These are phyloP conservation scores for Tetragonia tetragonoides DNA, from an alignment of 148 eudicot species.

Conservation along the genomic window DNA sequence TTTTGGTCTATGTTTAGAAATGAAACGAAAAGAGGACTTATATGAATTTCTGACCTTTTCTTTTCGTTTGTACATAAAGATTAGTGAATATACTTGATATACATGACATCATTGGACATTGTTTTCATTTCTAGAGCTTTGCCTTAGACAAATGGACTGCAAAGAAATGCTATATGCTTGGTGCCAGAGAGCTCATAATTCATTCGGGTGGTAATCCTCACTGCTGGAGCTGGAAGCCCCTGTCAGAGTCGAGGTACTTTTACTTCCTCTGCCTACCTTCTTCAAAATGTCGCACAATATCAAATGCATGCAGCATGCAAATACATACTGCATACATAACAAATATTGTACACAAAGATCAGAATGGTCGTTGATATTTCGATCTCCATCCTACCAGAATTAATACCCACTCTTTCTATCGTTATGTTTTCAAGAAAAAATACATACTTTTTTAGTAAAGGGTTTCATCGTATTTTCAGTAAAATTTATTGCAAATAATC, in stretches of 20 bases:
- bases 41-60: background rate
- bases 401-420: too few species aligned
- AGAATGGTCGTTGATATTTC: background rate
- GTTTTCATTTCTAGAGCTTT: slow-evolving; percentile 34
- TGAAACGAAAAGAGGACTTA: background rate
- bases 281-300: background rate
- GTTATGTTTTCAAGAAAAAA: too few species aligned
- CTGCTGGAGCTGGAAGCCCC: slow-evolving; percentile 38
- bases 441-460: too few species aligned
- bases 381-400: background rate
- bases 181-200: slow-evolving; percentile 42
- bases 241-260: slow-evolving; percentile 40
- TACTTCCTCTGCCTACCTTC: background rate
- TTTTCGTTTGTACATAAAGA: background rate
- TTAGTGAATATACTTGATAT: background rate
- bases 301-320: slow-evolving; percentile 3
- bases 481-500: too few species aligned
- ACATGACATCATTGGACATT: background rate
- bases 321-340: background rate
- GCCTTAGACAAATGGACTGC: slow-evolving; percentile 41
- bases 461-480: too few species aligned
- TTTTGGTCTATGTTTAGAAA: background rate
- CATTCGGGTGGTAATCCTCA: slow-evolving; percentile 21
- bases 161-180: slow-evolving; percentile 48
- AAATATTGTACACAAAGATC: background rate